Evolutionary conservation across 177 flowering plant species (phyloP), one percentile per base, ranked within the genome.

Genomic region (Tripterygium wilfordii): DNA sequence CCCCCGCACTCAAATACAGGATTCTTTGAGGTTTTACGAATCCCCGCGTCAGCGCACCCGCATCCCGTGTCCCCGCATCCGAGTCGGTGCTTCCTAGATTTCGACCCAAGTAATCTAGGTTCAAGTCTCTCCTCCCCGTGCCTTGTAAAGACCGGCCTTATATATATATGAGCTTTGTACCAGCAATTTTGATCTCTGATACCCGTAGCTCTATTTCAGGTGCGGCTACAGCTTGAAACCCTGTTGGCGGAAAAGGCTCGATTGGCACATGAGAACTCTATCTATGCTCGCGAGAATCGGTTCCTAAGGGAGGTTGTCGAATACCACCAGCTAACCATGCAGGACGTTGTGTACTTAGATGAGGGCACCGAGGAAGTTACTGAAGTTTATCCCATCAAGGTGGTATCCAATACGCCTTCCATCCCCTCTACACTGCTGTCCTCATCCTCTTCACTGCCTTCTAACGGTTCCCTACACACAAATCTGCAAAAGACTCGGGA

Each of bases 241-340:
- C 79, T 91, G 33, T 60, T 91, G 63, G 90, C 83, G 4, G 98
- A 91, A 71, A 91, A 91, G 60, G 85, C 95, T 49, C 79, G 96
- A 22, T 46, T 91, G 66, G 96, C 96, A 0, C 75, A 83, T 51
- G 98, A 91, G 63, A 91, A 91, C 71, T 88, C 96, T 1, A 55
- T 79, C 19, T 83, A 78, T 55, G 86, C 92, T 12, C 85, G 96
- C 24, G 98, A 91, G 63, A 91, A 91, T 52, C 82, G 87, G 3
- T 85, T 83, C 51, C 67, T 91, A 24, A 72, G 88, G 61, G 96
- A 88, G 71, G 70, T 91, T 24, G 92, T 91, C 8, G 96, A 88
- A 60, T 91, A 83, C 56, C 98, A 91, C 57, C 98, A 91, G 57
- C 83, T 91, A 4, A 88, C 89, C 21, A 88, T 88, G 96, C 95